Base-by-base conservation (phyloP, 2,329 filamentous ascomycete species). In the Fusarium sp. region DNA sequence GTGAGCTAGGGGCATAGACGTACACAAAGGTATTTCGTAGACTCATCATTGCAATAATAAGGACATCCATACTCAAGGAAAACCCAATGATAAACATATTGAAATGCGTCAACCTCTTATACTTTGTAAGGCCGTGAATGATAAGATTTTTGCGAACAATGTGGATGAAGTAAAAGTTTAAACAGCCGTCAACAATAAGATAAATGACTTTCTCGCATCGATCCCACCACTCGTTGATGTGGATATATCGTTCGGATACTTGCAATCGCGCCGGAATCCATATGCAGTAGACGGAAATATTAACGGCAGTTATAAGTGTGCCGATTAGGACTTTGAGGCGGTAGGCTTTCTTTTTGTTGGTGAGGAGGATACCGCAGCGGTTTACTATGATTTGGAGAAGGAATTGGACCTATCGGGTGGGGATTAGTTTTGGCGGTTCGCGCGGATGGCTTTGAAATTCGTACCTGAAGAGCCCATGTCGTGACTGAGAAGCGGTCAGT, bases 21-120 rank as follows among this genome's bases (percentile, higher is more conserved):
- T 75, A 78, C 76, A 78, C 76, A 68, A 78, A 77, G 1, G 75
- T 75, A 27, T 77, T 78, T 10, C 52, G 62, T 44, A 78, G 22
- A 54, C 76, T 78, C 76, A 78, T 78, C 76, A 78, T 78, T 20
- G 75, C 13, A 11, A 78, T 75, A 2, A 78, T 77, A 11, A 78
- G 72, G 0, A 77, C 54, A 39, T 77, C 76, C 76, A 77, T 77
- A 38, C 76, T 75, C 7, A 77, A 46, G 2, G 76, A 77, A 31
- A 77, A 77, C 4, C 73, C 62, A 39, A 77, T 77, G 31, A 77
- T 77, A 25, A 77, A 77, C 71, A 77, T 77, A 35, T 77, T 77
- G 17, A 77, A 77, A 45, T 72, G 74, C 29, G 75, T 75, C 31
- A 77, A 59, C 41, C 66, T 71, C 41, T 62, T 75, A 20, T 77